Evolutionary conservation across 2,329 filamentous ascomycete genomes (phyloP).

Genomic region (Neofusicoccum sp.): DNA sequence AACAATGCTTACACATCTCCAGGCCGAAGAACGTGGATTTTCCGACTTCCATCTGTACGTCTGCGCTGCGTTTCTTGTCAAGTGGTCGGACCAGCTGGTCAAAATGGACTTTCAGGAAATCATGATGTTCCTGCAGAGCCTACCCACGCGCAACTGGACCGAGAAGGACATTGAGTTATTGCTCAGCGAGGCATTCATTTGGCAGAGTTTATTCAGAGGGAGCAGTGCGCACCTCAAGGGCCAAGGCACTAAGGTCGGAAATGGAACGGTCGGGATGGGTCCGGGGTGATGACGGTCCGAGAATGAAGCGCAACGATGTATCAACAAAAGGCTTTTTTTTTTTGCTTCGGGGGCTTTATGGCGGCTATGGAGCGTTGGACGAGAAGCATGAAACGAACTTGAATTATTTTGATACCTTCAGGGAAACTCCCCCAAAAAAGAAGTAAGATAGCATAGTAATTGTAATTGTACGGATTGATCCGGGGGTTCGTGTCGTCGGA

Average conservation of each 20-base stretch:
- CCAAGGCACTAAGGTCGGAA: slow-evolving; percentile 33
- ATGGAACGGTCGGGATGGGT: slow-evolving; percentile 40
- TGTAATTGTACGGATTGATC: neutral
- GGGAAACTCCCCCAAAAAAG: neutral
- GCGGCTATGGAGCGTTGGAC: neutral
- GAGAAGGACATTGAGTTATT: slow-evolving; percentile 97
- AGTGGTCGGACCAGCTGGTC: slow-evolving; percentile 93
- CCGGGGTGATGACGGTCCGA: slow-evolving; percentile 24
- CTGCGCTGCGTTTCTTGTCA: slow-evolving; percentile 95
- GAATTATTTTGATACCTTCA: neutral
- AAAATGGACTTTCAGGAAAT: slow-evolving; percentile 99
- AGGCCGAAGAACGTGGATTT: slow-evolving; percentile 98
- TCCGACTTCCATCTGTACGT: slow-evolving; percentile 98
- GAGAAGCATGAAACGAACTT: neutral
- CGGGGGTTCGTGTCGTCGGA: too few species aligned
- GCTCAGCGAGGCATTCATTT: slow-evolving; percentile 95
- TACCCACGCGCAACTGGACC: slow-evolving; percentile 92
- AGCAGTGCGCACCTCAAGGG: slow-evolving; percentile 79
- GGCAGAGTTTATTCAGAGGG: slow-evolving; percentile 96
- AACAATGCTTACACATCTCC: slow-evolving; percentile 7
- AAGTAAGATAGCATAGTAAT: neutral
- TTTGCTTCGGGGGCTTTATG: neutral
- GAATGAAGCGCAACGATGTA: neutral
- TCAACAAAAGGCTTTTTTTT: neutral
- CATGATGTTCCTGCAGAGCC: slow-evolving; percentile 98